phyloP scores from a whole-genome alignment of 192 early-diverging fungal genomes.

The Gamsiella multidivaricata region DNA sequence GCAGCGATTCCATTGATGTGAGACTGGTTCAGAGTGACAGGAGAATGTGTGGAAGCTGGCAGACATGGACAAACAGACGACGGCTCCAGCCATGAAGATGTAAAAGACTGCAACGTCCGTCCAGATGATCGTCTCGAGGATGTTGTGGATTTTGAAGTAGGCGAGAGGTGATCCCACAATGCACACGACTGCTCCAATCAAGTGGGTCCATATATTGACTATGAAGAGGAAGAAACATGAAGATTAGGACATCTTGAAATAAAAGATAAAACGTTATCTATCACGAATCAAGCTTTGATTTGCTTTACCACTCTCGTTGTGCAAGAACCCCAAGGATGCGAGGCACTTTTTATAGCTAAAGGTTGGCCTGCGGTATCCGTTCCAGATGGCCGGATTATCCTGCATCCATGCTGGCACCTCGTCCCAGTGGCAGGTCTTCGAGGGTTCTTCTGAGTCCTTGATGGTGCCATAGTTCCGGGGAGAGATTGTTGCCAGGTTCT shows the following conservation, averaged over 20 bases:
- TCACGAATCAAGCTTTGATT: background rate
- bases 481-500: too few relatives aligned
- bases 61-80: conserved; percentile 83
- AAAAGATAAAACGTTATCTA: background rate
- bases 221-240: background rate
- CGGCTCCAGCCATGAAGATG: conserved; percentile 79
- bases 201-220: conserved; percentile 91
- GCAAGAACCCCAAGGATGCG: conserved; percentile 80
- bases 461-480: background rate
- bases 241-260: background rate
- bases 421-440: conserved; percentile 39
- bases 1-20: conserved; percentile 81
- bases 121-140: conserved; percentile 62
- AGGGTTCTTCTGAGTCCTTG: background rate
- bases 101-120: conserved; percentile 78
- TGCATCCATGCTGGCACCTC: conserved; percentile 81
- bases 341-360: conserved; percentile 82
- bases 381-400: conserved; percentile 85
- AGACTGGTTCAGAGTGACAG: conserved; percentile 81
- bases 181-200: conserved; percentile 76
- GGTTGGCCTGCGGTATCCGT: conserved; percentile 83
- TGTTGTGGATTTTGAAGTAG: conserved; percentile 55
- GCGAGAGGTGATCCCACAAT: conserved; percentile 58
- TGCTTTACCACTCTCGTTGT: conserved; percentile 89
- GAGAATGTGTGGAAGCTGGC: conserved; percentile 83